phyloP scores from a whole-genome alignment of 225 moss, liverwort and hornwort species.

The Marchantia paleacea region DNA sequence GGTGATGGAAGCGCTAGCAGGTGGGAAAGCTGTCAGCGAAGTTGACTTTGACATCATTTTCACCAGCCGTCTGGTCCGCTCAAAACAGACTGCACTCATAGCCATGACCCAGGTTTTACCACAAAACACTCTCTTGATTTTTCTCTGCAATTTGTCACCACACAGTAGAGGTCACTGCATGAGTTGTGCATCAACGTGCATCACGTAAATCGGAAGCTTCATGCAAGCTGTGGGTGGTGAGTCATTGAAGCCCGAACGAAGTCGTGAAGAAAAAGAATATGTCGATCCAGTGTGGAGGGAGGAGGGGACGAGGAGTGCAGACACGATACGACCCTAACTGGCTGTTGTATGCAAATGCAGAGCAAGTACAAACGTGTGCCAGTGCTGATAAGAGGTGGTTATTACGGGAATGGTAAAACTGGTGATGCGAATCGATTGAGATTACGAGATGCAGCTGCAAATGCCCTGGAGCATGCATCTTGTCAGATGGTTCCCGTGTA shows the following conservation, averaged over 20 bases:
- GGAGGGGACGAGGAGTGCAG: too few species aligned
- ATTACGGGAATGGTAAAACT: conserved; percentile 81
- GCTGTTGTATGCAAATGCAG: conserved; percentile 34
- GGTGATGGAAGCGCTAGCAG: conserved; percentile 77
- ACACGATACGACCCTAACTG: not conserved
- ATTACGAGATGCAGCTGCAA: conserved; percentile 87
- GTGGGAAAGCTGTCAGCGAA: conserved; percentile 72
- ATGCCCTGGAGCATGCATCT: conserved; percentile 82
- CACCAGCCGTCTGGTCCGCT: conserved; percentile 86
- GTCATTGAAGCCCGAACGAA: too few species aligned
- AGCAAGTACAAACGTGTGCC: conserved; percentile 82
- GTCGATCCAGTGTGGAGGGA: too few species aligned
- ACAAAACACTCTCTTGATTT: not conserved
- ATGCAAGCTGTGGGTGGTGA: not conserved
- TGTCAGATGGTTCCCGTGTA: conserved; percentile 92
- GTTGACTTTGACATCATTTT: conserved; percentile 91
- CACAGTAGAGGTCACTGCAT: too few species aligned
- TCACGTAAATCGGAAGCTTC: not conserved
- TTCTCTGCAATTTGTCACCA: not conserved
- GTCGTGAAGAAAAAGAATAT: too few species aligned
- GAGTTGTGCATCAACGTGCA: too few species aligned
- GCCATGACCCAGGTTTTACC: conserved; percentile 69
- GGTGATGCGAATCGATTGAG: conserved; percentile 84
- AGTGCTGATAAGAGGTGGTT: conserved; percentile 82
- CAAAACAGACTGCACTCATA: conserved; percentile 86